These are phyloP conservation scores for Pyrenophora teres DNA, from an alignment of 2,329 filamentous ascomycete species.

Conservation along the genomic window DNA sequence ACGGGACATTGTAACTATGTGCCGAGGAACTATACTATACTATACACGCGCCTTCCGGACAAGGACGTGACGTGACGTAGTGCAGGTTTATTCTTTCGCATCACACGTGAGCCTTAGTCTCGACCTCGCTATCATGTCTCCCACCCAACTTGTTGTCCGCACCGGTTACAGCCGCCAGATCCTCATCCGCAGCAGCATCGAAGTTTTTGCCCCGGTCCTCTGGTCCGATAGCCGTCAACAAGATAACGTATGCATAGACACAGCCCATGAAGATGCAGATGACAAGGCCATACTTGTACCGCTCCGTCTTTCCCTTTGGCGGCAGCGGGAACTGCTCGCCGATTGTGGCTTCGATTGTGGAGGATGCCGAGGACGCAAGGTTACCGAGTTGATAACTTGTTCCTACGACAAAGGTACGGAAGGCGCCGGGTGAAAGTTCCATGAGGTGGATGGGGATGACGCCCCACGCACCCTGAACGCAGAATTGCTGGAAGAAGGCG, in stretches of 20 bases:
- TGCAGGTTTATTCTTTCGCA: background rate
- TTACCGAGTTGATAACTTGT: slow-evolving; percentile 80
- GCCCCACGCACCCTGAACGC: slow-evolving; percentile 52
- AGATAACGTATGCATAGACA: slow-evolving; percentile 68
- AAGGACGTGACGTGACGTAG: too few species aligned
- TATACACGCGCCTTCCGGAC: too few species aligned
- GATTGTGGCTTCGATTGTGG: slow-evolving; percentile 76
- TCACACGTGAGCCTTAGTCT: slow-evolving; percentile 1
- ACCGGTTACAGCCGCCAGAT: slow-evolving; percentile 38
- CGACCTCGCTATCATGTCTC: slow-evolving; percentile 8
- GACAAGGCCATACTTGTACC: slow-evolving; percentile 72
- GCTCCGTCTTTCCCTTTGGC: slow-evolving; percentile 46
- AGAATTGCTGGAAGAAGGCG: slow-evolving; percentile 75
- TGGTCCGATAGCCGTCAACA: slow-evolving; percentile 67
- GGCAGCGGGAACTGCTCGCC: slow-evolving; percentile 75
- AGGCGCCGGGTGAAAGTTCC: slow-evolving; percentile 73
- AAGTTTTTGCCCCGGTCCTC: slow-evolving; percentile 50
- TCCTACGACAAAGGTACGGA: slow-evolving; percentile 76
- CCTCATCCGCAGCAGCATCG: slow-evolving; percentile 40
- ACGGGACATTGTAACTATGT: too few species aligned
- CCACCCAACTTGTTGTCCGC: slow-evolving; percentile 16
- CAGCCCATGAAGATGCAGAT: slow-evolving; percentile 92
- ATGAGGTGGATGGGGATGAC: slow-evolving; percentile 70
- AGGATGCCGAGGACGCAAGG: slow-evolving; percentile 69
- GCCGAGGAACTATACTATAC: too few species aligned